phyloP scores from a whole-genome alignment of 345 rosid species.

The Lumnitzera racemosa region DNA sequence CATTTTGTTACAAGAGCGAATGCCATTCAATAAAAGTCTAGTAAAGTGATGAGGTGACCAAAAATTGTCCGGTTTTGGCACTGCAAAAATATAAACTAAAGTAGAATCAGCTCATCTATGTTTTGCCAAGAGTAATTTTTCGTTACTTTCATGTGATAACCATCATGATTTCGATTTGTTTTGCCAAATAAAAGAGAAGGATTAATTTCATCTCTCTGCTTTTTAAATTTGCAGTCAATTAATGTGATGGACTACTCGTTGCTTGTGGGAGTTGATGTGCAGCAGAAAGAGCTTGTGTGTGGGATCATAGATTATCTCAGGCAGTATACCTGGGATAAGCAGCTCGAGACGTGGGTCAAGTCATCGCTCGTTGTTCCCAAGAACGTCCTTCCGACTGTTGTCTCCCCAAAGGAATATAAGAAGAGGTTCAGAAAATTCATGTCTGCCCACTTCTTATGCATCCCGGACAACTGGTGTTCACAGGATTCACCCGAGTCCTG shows the following conservation, averaged over 20 bases:
- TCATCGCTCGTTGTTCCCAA: constrained; percentile 78
- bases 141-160: background rate
- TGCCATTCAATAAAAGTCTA: background rate
- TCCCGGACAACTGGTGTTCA: constrained; percentile 88
- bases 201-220: background rate
- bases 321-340: constrained; percentile 98
- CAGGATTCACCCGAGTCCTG: constrained; percentile 26
- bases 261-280: constrained; percentile 76
- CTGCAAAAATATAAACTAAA: too few species aligned
- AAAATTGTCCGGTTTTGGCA: too few species aligned
- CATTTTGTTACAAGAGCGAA: background rate
- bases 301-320: constrained; percentile 96
- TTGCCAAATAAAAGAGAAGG: background rate
- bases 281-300: constrained; percentile 70
- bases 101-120: background rate
- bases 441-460: constrained; percentile 74
- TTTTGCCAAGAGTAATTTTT: background rate
- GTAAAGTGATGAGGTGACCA: too few species aligned
- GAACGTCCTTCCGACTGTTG: constrained; percentile 77
- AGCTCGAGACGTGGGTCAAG: constrained; percentile 95
- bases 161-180: background rate
- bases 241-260: constrained; percentile 97
- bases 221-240: constrained; percentile 44
- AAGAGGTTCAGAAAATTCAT: constrained; percentile 90
- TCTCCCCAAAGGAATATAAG: constrained; percentile 89